Base-by-base conservation (phyloP, 345 rosid genomes). In the Isatis tinctoria region DNA sequence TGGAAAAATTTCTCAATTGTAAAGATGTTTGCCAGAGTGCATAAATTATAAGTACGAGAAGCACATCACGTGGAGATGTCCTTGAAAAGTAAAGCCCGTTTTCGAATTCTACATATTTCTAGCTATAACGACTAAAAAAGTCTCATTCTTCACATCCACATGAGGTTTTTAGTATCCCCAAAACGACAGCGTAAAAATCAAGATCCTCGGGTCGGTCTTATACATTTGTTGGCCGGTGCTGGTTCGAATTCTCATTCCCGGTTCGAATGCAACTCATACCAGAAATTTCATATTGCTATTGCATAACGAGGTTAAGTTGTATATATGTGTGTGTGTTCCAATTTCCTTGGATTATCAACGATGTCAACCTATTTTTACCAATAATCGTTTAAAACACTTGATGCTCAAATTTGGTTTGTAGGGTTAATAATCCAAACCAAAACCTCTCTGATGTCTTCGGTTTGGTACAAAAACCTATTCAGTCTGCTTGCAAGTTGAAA, bases 121-220 rank as follows among this genome's bases (percentile, higher is more conserved):
- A 35, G 40, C 11, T 32, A 36, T 58, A 20, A 58, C 33, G 13
- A 57, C 17, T 26, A 43, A 16, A 33, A 43, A 62, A 67, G 22
- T 33, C 52, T 40, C 49, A 10, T 45, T 62, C 53, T 54, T 70
- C 66, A 76, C 71, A 70, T 56, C 80, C 75, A 70, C 71, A 63
- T 76, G 80, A 56, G 60, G 56, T 60, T 69, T 75, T 57, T 64
- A 77, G 76, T 64, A 77, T 77, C 76, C 80, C 76, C 67, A 49
- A 71, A 70, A 71, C 61, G 71, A 76, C 61, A 18, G 66, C 59
- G 71, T 70, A 39, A 48, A 39, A 65, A 48, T 9, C 72, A 65
- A 71, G 72, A 49, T 16, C 39, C 63, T 37, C 16, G 45, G 32
- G 67, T 76, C 80, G 72, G 67, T 71, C 41, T 27, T 70, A 39